A percentile compares a stretch with the other conserved stretches of the same genome.
Evolutionary conservation across 192 early-diverging fungal species (phyloP).

Genomic region (Linnemannia schmuckeri): DNA sequence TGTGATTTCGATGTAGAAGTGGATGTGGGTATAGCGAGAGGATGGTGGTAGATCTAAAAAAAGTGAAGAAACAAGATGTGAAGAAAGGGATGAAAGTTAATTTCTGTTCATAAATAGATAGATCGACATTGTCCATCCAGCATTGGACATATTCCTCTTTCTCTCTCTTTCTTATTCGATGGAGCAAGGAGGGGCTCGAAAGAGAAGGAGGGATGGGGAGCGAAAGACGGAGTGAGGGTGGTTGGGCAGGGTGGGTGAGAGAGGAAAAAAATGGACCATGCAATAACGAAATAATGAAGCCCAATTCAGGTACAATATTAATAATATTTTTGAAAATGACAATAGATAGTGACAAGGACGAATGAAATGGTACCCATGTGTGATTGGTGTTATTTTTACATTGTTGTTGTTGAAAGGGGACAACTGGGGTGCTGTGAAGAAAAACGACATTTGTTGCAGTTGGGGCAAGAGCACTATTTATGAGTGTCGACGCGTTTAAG

Average conservation of each 20-base stretch:
- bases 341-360: slow-evolving; percentile 10
- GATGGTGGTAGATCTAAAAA: slow-evolving; percentile 27
- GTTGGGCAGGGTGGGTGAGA: background rate
- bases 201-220: background rate
- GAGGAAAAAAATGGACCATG: background rate
- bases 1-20: slow-evolving; percentile 2
- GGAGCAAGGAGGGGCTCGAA: background rate
- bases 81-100: background rate
- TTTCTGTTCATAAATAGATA: background rate
- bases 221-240: background rate
- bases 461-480: slow-evolving; percentile 1
- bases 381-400: slow-evolving; percentile 8
- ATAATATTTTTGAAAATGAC: background rate
- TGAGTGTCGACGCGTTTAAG: slow-evolving; percentile 7
- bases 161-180: too few species aligned
- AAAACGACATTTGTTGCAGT: slow-evolving; percentile 17
- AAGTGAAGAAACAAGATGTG: background rate
- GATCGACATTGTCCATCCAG: background rate
- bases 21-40: background rate
- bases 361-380: background rate
- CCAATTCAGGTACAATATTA: background rate
- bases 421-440: slow-evolving; percentile 14
- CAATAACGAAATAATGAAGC: background rate
- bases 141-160: background rate
- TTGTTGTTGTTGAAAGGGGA: slow-evolving; percentile 33